Evolutionary conservation across 1,139 yeast genomes (phyloP).

Genomic region (Debaryomyces fabryi): DNA sequence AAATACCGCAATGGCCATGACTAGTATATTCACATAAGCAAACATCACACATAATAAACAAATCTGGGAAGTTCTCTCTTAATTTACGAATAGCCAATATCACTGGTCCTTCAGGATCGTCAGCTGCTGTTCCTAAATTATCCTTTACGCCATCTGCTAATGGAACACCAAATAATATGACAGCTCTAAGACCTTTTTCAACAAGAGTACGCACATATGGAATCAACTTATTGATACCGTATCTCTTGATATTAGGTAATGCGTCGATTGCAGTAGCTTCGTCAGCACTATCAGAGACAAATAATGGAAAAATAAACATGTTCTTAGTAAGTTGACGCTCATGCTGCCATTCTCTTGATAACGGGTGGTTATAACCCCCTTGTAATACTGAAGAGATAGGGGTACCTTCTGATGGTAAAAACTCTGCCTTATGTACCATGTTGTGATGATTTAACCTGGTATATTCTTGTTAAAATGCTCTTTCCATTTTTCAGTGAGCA

Average conservation of each 20-base stretch:
- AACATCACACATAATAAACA: slow-evolving; percentile 90
- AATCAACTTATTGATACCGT: slow-evolving; percentile 78
- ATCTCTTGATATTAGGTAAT: slow-evolving; percentile 85
- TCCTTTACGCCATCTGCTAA: slow-evolving; percentile 76
- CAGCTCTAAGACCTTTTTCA: slow-evolving; percentile 80
- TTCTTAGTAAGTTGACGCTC: slow-evolving; percentile 80
- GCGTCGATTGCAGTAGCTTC: slow-evolving; percentile 76
- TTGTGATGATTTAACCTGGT: background rate
- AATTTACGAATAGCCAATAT: slow-evolving; percentile 74
- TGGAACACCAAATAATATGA: slow-evolving; percentile 91
- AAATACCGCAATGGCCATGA: slow-evolving; percentile 96
- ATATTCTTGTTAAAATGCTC: background rate
- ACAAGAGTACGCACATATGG: slow-evolving; percentile 73
- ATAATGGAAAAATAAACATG: slow-evolving; percentile 93
- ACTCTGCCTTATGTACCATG: slow-evolving; percentile 69
- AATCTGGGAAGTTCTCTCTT: slow-evolving; percentile 67
- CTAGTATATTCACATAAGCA: slow-evolving; percentile 95
- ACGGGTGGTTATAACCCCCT: slow-evolving; percentile 93
- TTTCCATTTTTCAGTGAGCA: slow-evolving; percentile 1
- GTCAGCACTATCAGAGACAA: slow-evolving; percentile 78
- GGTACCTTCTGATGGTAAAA: slow-evolving; percentile 57
- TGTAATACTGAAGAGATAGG: slow-evolving; percentile 78
- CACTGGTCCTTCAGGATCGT: slow-evolving; percentile 96
- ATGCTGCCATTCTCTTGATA: slow-evolving; percentile 88
- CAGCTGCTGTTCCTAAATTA: slow-evolving; percentile 84